A percentile compares a stretch with the other conserved stretches of the same genome.
Evolutionary conservation across 495 filamentous ascomycete species (phyloP).

Genomic region (Trichoderma asperelloides): DNA sequence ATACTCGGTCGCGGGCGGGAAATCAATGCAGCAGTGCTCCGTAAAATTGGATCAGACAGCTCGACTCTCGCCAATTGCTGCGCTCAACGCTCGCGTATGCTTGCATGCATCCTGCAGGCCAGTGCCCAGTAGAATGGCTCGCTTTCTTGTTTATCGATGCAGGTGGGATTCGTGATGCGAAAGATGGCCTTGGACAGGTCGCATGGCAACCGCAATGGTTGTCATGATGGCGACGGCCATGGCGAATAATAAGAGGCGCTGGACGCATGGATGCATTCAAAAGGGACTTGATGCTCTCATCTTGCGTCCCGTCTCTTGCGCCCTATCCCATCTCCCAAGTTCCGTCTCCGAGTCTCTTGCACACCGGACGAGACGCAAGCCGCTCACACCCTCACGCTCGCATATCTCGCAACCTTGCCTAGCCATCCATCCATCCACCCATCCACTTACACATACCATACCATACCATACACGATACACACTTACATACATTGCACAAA

Average conservation of each 20-base stretch:
- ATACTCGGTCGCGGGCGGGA: no score
- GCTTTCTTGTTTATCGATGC: not conserved
- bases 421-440: not conserved
- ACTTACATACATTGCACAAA: not conserved
- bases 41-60: no score
- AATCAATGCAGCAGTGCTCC: no score
- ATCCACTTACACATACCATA: not conserved
- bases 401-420: not conserved
- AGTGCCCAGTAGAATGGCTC: not conserved
- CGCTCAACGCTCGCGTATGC: not conserved
- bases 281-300: not conserved
- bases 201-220: slow-evolving; percentile 1
- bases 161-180: not conserved
- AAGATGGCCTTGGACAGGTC: not conserved
- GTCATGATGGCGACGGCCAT: not conserved
- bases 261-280: not conserved
- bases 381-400: not conserved
- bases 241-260: not conserved
- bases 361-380: no score
- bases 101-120: slow-evolving; percentile 5
- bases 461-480: not conserved
- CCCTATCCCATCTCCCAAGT: not conserved
- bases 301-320: not conserved
- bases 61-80: not conserved
- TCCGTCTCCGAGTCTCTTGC: not conserved